Base-by-base conservation (phyloP, 2,329 filamentous ascomycete species). In the Endocalyx cinctus region DNA sequence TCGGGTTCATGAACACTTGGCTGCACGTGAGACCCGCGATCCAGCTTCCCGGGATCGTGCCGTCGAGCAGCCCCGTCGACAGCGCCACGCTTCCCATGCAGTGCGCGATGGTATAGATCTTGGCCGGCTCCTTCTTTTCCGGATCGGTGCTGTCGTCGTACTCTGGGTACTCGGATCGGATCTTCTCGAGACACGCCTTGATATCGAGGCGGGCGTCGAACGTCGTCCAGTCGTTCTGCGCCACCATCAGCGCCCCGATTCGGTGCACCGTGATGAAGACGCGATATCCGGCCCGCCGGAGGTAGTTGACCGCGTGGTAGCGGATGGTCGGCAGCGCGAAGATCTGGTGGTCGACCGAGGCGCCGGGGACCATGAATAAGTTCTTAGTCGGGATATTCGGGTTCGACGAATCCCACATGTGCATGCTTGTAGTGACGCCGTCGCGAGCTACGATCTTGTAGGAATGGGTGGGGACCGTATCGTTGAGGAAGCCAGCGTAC, bases 71-170 rank as follows among this genome's bases (percentile, higher is more conserved):
- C n/a, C 76, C 78, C 4, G 66, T 59, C 0, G 72, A 59, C 33
- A 76, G 66, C 2, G 77, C 73, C 0, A 82, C 74, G 27, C 73
- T 72, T 17, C 78, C 79, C 66, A 79, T 74, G 54, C 78, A 83
- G 55, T 83, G 78, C 2, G 71, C 67, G 22, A 82, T 64, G 4
- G 68, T 67, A 52, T 82, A 82, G 22, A 77, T 57, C 26, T 10
- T 17, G n/a, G 16, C 32, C 15, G n/a, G 12, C 31, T 63, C 66
- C 15, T 53, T 45, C 13, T 16, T 4, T 7, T 32, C 34, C 2
- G 34, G 20, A 17, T 39, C 38, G 7, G 38, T 41, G 11, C 31
- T 40, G 15, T 35, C 49, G 40, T 42, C 55, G 31, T 35, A 34
- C 1, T 46, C 41, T 10, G 55, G 47, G 39, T 59, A 60, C 2